Evolutionary conservation across 352 stramenopile species (phyloP), one percentile per base, ranked within the genome.

Genomic region (Globisporangium parvum): DNA sequence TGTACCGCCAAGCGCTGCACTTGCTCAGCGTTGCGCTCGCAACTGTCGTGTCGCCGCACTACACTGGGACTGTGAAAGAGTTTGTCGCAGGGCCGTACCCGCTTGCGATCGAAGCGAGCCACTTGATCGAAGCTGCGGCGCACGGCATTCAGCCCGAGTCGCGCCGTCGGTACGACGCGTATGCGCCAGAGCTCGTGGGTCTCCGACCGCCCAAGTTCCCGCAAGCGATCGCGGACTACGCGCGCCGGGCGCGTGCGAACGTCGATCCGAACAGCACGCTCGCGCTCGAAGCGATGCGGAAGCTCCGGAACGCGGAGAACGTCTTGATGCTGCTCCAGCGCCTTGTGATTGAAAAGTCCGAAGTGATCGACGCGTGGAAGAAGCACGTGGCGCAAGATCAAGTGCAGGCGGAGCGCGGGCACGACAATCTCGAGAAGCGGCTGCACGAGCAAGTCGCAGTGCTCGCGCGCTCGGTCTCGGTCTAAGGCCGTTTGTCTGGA

Each of bases 311-410:
- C 53, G 83, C 84, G 6, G 84, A 94, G 59, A 92, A 89, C 57
- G 73, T 90, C 17, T 59, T 92, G 44, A 88, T 94, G 66, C 68
- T 91, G 62, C 58, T 89, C 57, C 84, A 94, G 60, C 80, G 81
- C 6, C 71, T 91, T 33, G 84, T 91, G 57, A 85, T 91, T 40
- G 73, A 88, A 54, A 94, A 94, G 61, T 67, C 90, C 3, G 81
- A 91, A 60, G 58, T 83, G n/a, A 73, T 94, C 21, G 80, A 89
- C 17, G 78, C 87, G 57, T 94, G 84, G 84, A 80, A 84, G 48
- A 55, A 61, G 6, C 71, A 86, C 51, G 71, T 94, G 0, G 78
- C 73, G 24, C 80, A 79, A 53, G 81, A 91, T 52, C 66, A 73
- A 31, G 78, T 75, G 26, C 62, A 61, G 21, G 77, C 78, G 46